phyloP scores from a whole-genome alignment of 148 eudicot genomes.

The Chenopodium formosanum region DNA sequence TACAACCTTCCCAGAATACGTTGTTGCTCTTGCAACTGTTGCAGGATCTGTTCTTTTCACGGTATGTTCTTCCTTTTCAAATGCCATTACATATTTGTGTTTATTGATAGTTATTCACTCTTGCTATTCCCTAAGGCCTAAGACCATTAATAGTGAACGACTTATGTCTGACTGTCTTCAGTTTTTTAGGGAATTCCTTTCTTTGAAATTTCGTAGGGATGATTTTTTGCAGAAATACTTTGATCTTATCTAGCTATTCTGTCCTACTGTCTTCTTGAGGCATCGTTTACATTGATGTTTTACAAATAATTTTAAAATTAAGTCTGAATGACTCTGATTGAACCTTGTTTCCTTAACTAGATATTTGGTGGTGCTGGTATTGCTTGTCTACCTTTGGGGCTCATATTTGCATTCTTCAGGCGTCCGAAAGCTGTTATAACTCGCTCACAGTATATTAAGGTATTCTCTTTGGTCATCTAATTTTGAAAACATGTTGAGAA shows the following conservation, averaged over 20 bases:
- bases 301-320: neutral
- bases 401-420: slow-evolving; percentile 83
- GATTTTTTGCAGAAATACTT: neutral
- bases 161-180: neutral
- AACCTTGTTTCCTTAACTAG: slow-evolving; percentile 35
- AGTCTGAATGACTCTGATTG: slow-evolving; percentile 16
- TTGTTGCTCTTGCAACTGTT: slow-evolving; percentile 94
- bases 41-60: slow-evolving; percentile 95
- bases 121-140: neutral
- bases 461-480: slow-evolving; percentile 23
- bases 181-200: neutral
- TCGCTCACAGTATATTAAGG: slow-evolving; percentile 99
- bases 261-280: neutral
- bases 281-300: neutral
- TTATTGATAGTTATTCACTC: neutral
- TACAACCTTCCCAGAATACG: slow-evolving; percentile 90
- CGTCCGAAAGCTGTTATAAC: slow-evolving; percentile 98
- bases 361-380: slow-evolving; percentile 98
- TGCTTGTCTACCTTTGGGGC: slow-evolving; percentile 91
- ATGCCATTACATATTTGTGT: neutral
- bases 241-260: neutral
- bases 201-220: neutral
- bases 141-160: neutral
- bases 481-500: slow-evolving; percentile 1
- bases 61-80: slow-evolving; percentile 41